phyloP scores from a whole-genome alignment of 768 basidiomycete genomes.

The Serpula lacrymans region DNA sequence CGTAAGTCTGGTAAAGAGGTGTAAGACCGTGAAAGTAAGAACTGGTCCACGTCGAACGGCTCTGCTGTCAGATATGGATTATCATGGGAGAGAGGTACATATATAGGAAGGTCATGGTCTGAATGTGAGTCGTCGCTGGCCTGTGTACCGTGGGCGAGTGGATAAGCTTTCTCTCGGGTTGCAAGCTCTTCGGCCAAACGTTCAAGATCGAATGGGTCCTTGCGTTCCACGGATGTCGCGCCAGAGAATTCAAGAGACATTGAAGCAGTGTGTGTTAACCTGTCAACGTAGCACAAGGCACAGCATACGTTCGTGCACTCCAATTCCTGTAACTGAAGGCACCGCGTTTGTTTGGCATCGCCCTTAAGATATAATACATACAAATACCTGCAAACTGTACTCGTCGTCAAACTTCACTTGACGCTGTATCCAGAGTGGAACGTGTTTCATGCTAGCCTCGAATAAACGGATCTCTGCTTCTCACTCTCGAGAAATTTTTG shows the following conservation, averaged over 20 bases:
- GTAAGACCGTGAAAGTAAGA: conserved; percentile 82
- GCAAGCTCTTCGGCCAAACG: conserved; percentile 72
- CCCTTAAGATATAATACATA: conserved; percentile 20
- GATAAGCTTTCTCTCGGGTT: conserved; percentile 42
- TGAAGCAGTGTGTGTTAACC: no score
- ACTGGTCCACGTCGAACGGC: conserved; percentile 78
- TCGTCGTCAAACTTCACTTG: no score
- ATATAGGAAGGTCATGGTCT: conserved; percentile 54
- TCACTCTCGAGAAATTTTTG: no score
- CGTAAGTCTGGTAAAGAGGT: conserved; percentile 87
- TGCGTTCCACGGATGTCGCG: no score
- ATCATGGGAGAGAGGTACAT: conserved; percentile 73
- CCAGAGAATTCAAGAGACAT: no score
- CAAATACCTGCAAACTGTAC: conserved; percentile 17
- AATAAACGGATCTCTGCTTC: no score
- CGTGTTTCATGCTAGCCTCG: no score
- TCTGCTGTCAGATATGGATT: conserved; percentile 69
- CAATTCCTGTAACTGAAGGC: no score
- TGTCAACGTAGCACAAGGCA: no score
- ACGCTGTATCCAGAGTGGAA: no score
- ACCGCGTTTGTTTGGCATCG: conserved; percentile 18
- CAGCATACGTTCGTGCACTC: no score
- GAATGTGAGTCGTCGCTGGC: conserved; percentile 1
- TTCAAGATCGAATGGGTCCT: conserved; percentile 66
- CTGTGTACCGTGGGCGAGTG: not conserved